These are phyloP conservation scores for Penicillium silybi DNA, from an alignment of 495 filamentous ascomycete species.

Conservation along the genomic window DNA sequence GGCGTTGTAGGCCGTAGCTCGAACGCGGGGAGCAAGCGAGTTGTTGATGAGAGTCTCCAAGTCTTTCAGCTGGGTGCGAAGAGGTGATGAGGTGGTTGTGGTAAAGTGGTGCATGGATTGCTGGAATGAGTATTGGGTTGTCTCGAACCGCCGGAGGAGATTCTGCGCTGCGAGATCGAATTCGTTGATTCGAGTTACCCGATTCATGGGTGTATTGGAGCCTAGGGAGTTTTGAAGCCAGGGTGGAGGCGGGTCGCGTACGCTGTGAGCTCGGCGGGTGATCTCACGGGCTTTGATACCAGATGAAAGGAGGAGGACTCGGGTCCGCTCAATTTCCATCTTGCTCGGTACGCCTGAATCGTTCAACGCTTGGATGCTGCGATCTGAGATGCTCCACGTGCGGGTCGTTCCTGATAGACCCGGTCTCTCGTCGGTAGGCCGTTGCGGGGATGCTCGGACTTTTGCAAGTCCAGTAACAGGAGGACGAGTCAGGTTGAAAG, in stretches of 20 bases:
- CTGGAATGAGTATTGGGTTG: conserved; percentile 51
- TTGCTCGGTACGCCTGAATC: conserved; percentile 39
- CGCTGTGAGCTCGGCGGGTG: conserved; percentile 55
- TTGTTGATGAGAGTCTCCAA: conserved; percentile 51
- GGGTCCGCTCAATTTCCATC: conserved; percentile 69
- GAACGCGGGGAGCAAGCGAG: conserved; percentile 60
- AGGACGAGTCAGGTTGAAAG: conserved; percentile 34
- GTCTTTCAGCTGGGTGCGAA: conserved; percentile 44
- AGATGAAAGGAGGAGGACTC: conserved; percentile 71
- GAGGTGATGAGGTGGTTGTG: conserved; percentile 35
- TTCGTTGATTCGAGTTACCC: conserved; percentile 56
- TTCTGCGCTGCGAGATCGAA: conserved; percentile 66
- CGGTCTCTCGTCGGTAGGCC: conserved; percentile 18
- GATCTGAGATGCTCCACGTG: conserved; percentile 70
- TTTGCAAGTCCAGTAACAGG: conserved; percentile 47
- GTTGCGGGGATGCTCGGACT: conserved; percentile 34
- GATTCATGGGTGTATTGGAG: conserved; percentile 31
- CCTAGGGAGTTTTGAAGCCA: conserved; percentile 34
- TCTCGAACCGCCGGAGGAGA: conserved; percentile 54
- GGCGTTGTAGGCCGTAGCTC: conserved; percentile 66
- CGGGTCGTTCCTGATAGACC: conserved; percentile 25
- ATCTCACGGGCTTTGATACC: conserved; percentile 85
- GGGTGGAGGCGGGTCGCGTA: conserved; percentile 35
- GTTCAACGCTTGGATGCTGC: conserved; percentile 35
- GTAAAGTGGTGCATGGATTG: conserved; percentile 51